phyloP scores from a whole-genome alignment of 2,329 filamentous ascomycete species.

The Clonostachys rosea region DNA sequence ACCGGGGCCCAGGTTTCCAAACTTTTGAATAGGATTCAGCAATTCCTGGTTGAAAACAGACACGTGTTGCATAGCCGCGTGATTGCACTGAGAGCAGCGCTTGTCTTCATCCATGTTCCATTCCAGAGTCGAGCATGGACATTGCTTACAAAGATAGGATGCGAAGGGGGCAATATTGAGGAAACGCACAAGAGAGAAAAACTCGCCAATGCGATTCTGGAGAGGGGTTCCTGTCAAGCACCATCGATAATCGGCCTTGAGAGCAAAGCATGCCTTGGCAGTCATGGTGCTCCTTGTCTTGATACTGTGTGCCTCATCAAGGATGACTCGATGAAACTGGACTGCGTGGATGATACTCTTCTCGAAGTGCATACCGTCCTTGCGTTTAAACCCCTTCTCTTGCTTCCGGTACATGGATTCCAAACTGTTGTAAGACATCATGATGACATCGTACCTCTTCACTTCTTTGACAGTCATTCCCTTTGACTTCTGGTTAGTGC shows the following conservation, averaged over 20 bases:
- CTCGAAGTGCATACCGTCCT: constrained; percentile 77
- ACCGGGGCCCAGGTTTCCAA: constrained; percentile 57
- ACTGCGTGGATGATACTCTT: constrained; percentile 77
- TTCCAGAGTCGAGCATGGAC: constrained; percentile 74
- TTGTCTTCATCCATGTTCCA: constrained; percentile 75
- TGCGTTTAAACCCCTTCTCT: constrained; percentile 81
- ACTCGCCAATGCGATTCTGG: constrained; percentile 95
- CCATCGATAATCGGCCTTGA: constrained; percentile 88
- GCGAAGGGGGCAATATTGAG: constrained; percentile 85
- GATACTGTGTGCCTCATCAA: constrained; percentile 96
- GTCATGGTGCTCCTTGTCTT: constrained; percentile 86
- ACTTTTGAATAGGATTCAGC: constrained; percentile 72
- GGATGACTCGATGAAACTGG: constrained; percentile 82
- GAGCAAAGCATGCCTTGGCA: constrained; percentile 89
- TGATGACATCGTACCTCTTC: constrained; percentile 83
- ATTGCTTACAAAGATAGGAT: constrained; percentile 90
- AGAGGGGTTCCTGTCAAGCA: constrained; percentile 92
- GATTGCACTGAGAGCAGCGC: constrained; percentile 61
- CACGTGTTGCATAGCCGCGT: constrained; percentile 35
- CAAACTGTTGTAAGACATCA: constrained; percentile 92
- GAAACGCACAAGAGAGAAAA: constrained; percentile 92
- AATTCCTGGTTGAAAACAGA: constrained; percentile 89
- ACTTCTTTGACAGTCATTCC: constrained; percentile 69
- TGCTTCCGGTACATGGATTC: constrained; percentile 93
- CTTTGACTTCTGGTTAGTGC: constrained; percentile 80